These are phyloP conservation scores for Rehmannia glutinosa DNA, from an alignment of 257 asterid species.

Conservation along the genomic window DNA sequence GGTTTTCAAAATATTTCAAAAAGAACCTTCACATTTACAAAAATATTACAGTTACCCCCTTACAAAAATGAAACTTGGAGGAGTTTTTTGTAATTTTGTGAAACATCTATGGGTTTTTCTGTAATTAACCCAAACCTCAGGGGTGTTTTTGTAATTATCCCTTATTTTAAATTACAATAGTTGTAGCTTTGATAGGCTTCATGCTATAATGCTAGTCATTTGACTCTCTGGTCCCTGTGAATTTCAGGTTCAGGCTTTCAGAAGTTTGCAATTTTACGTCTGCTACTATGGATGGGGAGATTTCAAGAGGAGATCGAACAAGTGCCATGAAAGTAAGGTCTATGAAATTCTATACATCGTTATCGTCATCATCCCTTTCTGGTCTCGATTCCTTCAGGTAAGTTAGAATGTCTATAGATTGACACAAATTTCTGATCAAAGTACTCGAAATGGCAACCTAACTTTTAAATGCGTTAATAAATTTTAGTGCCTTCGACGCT, in stretches of 20 bases:
- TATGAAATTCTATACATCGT: slow-evolving; percentile 38
- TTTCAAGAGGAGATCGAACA: slow-evolving; percentile 43
- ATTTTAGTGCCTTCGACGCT: slow-evolving; percentile 66
- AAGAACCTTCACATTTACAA: no score
- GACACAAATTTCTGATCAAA: no score
- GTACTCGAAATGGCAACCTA: not conserved
- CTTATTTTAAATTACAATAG: no score
- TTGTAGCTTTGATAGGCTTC: not conserved
- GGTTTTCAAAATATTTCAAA: no score
- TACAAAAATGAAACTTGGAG: no score
- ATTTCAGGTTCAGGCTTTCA: slow-evolving; percentile 71
- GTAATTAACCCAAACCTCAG: not conserved
- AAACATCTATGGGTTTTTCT: no score
- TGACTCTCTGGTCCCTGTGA: not conserved
- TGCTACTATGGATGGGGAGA: slow-evolving; percentile 74
- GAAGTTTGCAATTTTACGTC: slow-evolving; percentile 59
- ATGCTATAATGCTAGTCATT: not conserved
- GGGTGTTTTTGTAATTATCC: not conserved
- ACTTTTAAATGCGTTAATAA: not conserved
- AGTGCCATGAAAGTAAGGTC: slow-evolving; percentile 15
- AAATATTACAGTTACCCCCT: no score
- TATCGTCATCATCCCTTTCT: slow-evolving; percentile 62
- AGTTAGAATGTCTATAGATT: not conserved
- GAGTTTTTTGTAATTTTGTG: no score
- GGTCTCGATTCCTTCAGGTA: slow-evolving; percentile 70